Percentiles rank a stretch among this genome's conserved stretches.
phyloP scores from a whole-genome alignment of 345 rosid genomes.

The Aurinia saxatilis region DNA sequence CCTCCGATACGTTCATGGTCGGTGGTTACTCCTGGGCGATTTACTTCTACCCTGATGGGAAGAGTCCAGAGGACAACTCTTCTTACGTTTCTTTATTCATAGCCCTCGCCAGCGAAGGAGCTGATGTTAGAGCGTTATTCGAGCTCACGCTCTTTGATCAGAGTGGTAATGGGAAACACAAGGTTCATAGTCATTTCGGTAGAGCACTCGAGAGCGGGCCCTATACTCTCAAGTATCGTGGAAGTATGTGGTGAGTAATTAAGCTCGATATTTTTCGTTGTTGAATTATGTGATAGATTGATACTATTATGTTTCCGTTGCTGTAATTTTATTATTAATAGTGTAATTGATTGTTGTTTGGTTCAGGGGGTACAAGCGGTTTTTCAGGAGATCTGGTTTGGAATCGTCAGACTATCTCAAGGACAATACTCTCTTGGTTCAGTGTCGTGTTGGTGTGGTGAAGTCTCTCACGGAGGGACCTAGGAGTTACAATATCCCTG shows the following conservation, averaged over 20 bases:
- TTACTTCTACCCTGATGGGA: slow-evolving; percentile 78
- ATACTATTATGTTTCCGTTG: no score
- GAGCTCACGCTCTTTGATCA: slow-evolving; percentile 74
- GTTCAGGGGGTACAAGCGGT: slow-evolving; percentile 83
- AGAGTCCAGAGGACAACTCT: slow-evolving; percentile 61
- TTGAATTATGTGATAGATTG: no score
- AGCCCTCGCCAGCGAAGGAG: slow-evolving; percentile 68
- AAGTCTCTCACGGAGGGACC: slow-evolving; percentile 63
- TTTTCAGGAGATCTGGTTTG: slow-evolving; percentile 54
- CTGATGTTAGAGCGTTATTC: slow-evolving; percentile 65
- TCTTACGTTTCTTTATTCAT: slow-evolving; percentile 60
- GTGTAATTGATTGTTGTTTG: slow-evolving; percentile 15
- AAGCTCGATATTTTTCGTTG: no score
- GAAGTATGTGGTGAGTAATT: slow-evolving; percentile 82
- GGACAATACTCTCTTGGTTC: slow-evolving; percentile 56
- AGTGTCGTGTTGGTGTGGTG: slow-evolving; percentile 79
- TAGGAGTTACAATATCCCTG: slow-evolving; percentile 40
- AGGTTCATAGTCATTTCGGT: slow-evolving; percentile 77
- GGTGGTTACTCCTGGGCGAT: slow-evolving; percentile 76
- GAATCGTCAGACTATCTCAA: slow-evolving; percentile 68
- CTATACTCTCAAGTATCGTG: slow-evolving; percentile 63
- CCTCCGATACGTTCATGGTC: slow-evolving; percentile 53
- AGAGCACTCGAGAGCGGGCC: slow-evolving; percentile 73
- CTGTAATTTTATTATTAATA: no score
- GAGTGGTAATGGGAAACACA: slow-evolving; percentile 56